phyloP scores from a whole-genome alignment of 2,329 filamentous ascomycete genomes.

The Biscogniauxia sp. region DNA sequence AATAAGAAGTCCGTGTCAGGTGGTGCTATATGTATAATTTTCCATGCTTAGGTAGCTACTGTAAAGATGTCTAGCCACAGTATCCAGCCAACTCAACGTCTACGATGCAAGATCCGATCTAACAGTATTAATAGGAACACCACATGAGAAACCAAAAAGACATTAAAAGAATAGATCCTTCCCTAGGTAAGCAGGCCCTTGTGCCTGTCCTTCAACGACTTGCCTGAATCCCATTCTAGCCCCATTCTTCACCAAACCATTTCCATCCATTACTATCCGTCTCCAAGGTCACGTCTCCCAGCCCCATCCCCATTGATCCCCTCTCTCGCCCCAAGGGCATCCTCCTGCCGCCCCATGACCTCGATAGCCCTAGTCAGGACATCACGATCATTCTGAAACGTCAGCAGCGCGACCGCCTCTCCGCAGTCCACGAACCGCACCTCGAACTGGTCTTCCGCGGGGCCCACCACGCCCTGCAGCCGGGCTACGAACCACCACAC shows the following conservation, averaged over 20 bases:
- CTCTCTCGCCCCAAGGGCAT: no score
- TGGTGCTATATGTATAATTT: not conserved
- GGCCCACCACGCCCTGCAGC: conserved; percentile 10
- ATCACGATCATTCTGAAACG: conserved; percentile 31
- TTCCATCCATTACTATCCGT: not conserved
- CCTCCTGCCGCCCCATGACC: conserved; percentile 15
- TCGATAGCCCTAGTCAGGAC: conserved; percentile 28
- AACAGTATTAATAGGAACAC: not conserved
- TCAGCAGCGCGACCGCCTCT: conserved; percentile 25
- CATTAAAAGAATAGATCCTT: not conserved
- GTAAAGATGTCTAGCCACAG: not conserved
- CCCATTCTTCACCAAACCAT: no score
- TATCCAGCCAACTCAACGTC: not conserved
- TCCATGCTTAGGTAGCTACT: not conserved
- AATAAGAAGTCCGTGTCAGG: no score
- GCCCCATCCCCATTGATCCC: no score
- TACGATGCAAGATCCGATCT: not conserved
- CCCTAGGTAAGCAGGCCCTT: not conserved
- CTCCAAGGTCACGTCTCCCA: not conserved
- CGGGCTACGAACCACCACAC: conserved; percentile 35
- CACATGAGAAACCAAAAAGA: no score
- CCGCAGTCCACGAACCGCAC: conserved; percentile 22
- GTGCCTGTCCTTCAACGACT: not conserved
- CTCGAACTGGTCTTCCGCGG: conserved; percentile 24
- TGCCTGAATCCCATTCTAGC: no score